Evolutionary conservation across 805 yeast genomes (phyloP).

Genomic region (Blastobotrys terrestris): DNA sequence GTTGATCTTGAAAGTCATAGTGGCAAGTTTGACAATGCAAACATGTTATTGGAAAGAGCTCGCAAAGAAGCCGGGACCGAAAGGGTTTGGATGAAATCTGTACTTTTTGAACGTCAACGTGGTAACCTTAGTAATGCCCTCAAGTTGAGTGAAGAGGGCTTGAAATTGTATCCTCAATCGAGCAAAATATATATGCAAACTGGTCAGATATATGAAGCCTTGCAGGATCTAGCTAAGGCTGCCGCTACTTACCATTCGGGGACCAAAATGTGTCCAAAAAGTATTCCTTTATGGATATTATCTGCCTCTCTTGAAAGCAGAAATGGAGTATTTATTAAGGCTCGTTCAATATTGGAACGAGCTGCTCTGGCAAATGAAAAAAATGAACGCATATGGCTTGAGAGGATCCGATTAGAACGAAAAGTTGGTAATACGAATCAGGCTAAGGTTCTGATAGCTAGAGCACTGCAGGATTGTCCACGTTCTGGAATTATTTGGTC

Average conservation of each 20-base stretch:
- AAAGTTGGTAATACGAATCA: constrained; percentile 42
- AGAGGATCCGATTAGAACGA: constrained; percentile 53
- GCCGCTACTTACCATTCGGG: constrained; percentile 45
- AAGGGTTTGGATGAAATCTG: constrained; percentile 57
- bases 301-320: constrained; percentile 44
- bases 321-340: constrained; percentile 42
- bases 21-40: constrained; percentile 33
- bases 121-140: constrained; percentile 35
- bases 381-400: constrained; percentile 51
- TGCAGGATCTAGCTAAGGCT: constrained; percentile 35
- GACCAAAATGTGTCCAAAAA: constrained; percentile 40
- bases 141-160: constrained; percentile 39
- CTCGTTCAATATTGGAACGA: constrained; percentile 67
- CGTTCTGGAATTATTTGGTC: constrained; percentile 60
- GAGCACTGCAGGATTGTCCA: constrained; percentile 56
- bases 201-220: constrained; percentile 45
- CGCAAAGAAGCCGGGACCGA: constrained; percentile 36
- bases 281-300: constrained; percentile 48
- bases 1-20: constrained; percentile 53
- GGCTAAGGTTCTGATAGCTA: constrained; percentile 49
- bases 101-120: constrained; percentile 43
- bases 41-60: constrained; percentile 37
- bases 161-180: constrained; percentile 43
- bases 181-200: constrained; percentile 55
- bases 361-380: constrained; percentile 50